Evolutionary conservation across 345 rosid species (phyloP).

Genomic region (Alliaria petiolata): DNA sequence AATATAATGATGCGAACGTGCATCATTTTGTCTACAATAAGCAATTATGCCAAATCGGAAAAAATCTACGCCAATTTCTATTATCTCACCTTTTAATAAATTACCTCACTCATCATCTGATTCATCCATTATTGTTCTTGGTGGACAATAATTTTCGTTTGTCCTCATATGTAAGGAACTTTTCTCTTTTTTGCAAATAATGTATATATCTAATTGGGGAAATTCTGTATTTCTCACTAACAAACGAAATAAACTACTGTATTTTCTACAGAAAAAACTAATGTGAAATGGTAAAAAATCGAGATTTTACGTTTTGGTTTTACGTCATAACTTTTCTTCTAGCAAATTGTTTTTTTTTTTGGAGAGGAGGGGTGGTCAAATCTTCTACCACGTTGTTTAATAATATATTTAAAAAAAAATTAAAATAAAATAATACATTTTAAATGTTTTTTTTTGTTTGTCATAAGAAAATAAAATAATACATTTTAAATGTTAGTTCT

Average conservation of each 20-base stretch:
- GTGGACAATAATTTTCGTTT: constrained; percentile 25
- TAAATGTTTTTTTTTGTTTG: too few species aligned
- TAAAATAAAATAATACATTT: too few species aligned
- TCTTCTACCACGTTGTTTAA: not conserved
- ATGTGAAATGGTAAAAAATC: not conserved
- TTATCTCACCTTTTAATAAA: constrained; percentile 17
- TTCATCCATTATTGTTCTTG: constrained; percentile 31
- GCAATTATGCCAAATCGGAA: constrained; percentile 26
- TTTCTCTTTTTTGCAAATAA: not conserved
- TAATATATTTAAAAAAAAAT: too few species aligned
- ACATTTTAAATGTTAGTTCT: not conserved
- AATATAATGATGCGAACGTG: constrained; percentile 26
- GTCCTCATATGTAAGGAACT: constrained; percentile 21
- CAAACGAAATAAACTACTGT: not conserved
- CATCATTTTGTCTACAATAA: constrained; percentile 23
- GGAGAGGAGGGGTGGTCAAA: too few species aligned
- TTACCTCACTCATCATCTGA: constrained; percentile 21
- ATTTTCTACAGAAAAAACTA: not conserved
- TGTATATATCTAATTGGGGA: not conserved
- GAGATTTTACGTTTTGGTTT: not conserved
- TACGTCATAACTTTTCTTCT: too few species aligned
- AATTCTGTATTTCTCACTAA: not conserved
- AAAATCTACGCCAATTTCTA: constrained; percentile 1
- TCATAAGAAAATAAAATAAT: too few species aligned
- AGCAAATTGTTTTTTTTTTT: too few species aligned